Percentiles rank a stretch among this genome's conserved stretches.
These are phyloP conservation scores for Sclerotinia nivalis DNA, from an alignment of 2,329 filamentous ascomycete genomes.

Conservation along the genomic window DNA sequence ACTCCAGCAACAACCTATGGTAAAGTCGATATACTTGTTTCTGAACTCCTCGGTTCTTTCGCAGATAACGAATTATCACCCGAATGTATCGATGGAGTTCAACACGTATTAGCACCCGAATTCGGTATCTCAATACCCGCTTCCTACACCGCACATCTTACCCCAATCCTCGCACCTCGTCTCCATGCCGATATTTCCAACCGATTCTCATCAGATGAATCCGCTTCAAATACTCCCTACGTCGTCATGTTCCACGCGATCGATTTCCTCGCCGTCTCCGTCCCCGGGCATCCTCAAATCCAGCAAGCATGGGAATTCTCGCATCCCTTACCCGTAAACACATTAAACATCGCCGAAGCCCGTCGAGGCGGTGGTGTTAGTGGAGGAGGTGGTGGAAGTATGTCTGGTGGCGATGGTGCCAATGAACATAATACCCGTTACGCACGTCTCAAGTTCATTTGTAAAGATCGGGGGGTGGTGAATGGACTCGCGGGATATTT, in stretches of 20 bases:
- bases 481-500: slow-evolving; percentile 95
- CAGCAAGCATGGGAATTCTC: slow-evolving; percentile 79
- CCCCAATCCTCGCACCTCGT: slow-evolving; percentile 86
- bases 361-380: slow-evolving; percentile 64
- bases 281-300: slow-evolving; percentile 61
- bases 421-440: slow-evolving; percentile 92
- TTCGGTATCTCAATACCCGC: slow-evolving; percentile 92
- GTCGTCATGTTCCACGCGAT: slow-evolving; percentile 90
- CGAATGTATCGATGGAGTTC: slow-evolving; percentile 94
- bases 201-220: slow-evolving; percentile 60
- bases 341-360: slow-evolving; percentile 56
- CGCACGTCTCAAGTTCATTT: slow-evolving; percentile 75
- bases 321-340: slow-evolving; percentile 66
- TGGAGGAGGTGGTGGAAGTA: slow-evolving; percentile 69
- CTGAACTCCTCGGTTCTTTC: slow-evolving; percentile 91
- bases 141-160: slow-evolving; percentile 90
- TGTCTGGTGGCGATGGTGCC: slow-evolving; percentile 72
- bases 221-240: slow-evolving; percentile 87
- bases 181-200: slow-evolving; percentile 77
- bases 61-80: slow-evolving; percentile 96
- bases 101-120: slow-evolving; percentile 75
- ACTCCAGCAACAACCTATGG: slow-evolving; percentile 52
- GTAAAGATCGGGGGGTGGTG: slow-evolving; percentile 75
- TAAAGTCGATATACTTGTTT: slow-evolving; percentile 88
- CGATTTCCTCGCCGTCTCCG: slow-evolving; percentile 74